Conservation (phyloP, 768 basidiomycete genomes). For the Collybia sp. region DNA sequence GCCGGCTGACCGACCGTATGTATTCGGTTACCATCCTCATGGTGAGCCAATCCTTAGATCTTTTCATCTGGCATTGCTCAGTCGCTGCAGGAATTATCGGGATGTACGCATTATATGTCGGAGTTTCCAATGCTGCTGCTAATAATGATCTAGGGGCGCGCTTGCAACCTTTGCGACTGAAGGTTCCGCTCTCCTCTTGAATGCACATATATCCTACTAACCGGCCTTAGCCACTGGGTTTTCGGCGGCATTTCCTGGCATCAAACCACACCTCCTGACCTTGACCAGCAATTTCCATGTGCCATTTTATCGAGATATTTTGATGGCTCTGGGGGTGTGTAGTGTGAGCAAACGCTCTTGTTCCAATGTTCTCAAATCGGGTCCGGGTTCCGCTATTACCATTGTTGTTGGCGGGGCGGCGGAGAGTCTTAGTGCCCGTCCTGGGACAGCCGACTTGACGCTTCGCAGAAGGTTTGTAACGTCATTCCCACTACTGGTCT, state of each 20-base stretch:
- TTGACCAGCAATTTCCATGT: slow-evolving; percentile 85
- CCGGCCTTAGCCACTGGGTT: slow-evolving; percentile 73
- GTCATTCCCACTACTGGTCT: background rate
- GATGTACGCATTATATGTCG: slow-evolving; percentile 55
- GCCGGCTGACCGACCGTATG: slow-evolving; percentile 87
- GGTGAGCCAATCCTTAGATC: slow-evolving; percentile 40
- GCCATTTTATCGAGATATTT: slow-evolving; percentile 90
- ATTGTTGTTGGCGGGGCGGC: slow-evolving; percentile 97
- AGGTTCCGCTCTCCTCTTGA: slow-evolving; percentile 35
- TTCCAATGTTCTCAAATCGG: slow-evolving; percentile 73
- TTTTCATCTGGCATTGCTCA: too few relatives aligned
- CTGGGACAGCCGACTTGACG: slow-evolving; percentile 94
- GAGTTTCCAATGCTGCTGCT: background rate
- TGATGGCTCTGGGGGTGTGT: slow-evolving; percentile 84
- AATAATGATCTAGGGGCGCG: slow-evolving; percentile 62
- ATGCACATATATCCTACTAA: background rate
- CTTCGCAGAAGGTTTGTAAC: slow-evolving; percentile 58
- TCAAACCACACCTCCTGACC: slow-evolving; percentile 90
- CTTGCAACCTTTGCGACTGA: slow-evolving; percentile 96
- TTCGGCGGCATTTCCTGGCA: slow-evolving; percentile 84
- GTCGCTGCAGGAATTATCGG: slow-evolving; percentile 80
- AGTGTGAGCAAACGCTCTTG: slow-evolving; percentile 91
- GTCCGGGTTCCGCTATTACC: slow-evolving; percentile 70
- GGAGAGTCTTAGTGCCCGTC: slow-evolving; percentile 89
- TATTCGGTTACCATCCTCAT: slow-evolving; percentile 99